These are phyloP conservation scores for Talaromyces sp. DNA, from an alignment of 2,329 filamentous ascomycete genomes.

Conservation along the genomic window DNA sequence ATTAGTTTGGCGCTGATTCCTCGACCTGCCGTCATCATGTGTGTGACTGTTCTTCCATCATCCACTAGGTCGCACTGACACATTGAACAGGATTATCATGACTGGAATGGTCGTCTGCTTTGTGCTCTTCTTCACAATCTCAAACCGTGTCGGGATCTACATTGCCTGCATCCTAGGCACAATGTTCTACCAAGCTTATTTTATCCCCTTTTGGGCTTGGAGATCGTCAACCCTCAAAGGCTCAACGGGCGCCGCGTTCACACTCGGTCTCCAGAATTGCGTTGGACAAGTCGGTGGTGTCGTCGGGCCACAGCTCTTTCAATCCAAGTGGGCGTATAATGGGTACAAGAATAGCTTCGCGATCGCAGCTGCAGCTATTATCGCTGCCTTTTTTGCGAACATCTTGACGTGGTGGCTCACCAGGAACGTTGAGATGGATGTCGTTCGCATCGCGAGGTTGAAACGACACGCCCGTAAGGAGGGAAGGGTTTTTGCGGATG, in stretches of 20 bases:
- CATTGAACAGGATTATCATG: background rate
- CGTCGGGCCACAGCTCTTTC: constrained; percentile 45
- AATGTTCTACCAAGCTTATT: constrained; percentile 43
- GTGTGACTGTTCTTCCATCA: background rate
- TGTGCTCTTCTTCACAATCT: constrained; percentile 42
- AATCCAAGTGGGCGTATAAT: constrained; percentile 41
- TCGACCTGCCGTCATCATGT: background rate
- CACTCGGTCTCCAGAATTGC: constrained; percentile 42
- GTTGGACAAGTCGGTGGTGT: constrained; percentile 47
- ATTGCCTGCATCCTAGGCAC: constrained; percentile 45
- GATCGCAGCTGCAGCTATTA: constrained; percentile 25
- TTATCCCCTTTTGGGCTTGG: constrained; percentile 48
- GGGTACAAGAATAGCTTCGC: constrained; percentile 39
- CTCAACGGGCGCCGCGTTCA: constrained; percentile 46
- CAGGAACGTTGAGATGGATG: constrained; percentile 40
- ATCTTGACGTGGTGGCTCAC: constrained; percentile 44
- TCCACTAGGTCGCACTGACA: background rate
- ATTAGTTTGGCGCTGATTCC: background rate
- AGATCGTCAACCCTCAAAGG: constrained; percentile 42
- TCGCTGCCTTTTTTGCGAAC: constrained; percentile 34
- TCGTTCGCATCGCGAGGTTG: constrained; percentile 29
- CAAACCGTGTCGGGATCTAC: constrained; percentile 40
- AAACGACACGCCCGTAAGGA: constrained; percentile 29
- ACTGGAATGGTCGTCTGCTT: constrained; percentile 39
- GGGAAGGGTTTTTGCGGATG: constrained; percentile 27